Evolutionary conservation across 208 protist genomes (phyloP).

Genomic region (Leishmania mexicana): DNA sequence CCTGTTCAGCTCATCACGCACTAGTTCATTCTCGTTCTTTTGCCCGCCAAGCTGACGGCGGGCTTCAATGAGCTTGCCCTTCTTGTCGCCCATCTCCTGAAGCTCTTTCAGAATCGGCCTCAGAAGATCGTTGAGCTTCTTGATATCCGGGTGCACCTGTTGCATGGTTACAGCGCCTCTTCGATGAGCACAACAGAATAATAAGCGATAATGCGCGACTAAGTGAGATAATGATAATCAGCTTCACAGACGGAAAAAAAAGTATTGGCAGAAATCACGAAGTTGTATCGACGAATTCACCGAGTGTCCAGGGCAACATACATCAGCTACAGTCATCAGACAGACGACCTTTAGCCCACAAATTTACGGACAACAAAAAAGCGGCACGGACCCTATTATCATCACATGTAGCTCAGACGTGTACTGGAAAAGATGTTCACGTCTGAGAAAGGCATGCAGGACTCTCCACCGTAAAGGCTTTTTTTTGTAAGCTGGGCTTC

Average conservation of each 20-base stretch:
- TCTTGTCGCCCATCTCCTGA: conserved; percentile 86
- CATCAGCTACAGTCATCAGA: neutral
- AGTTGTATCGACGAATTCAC: neutral
- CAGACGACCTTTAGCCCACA: neutral
- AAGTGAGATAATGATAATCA: neutral
- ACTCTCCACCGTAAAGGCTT: neutral
- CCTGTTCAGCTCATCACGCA: conserved; percentile 92
- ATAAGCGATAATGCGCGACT: neutral
- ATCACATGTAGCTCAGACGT: neutral
- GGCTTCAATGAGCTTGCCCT: conserved; percentile 82
- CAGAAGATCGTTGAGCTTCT: conserved; percentile 77
- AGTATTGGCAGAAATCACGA: neutral
- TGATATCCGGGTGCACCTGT: conserved; percentile 83
- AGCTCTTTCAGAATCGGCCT: conserved; percentile 74
- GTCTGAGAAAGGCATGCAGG: neutral
- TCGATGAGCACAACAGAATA: neutral
- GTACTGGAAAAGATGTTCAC: neutral
- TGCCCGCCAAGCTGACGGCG: conserved; percentile 92
- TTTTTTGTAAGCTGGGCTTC: neutral
- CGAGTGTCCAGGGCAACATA: neutral
- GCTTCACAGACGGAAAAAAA: neutral
- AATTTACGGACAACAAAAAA: neutral
- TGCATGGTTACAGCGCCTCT: conserved; percentile 42
- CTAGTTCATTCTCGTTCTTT: conserved; percentile 95
- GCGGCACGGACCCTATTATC: neutral